These are phyloP conservation scores for Apiospora koreana DNA, from an alignment of 2,329 filamentous ascomycete species.

Conservation along the genomic window DNA sequence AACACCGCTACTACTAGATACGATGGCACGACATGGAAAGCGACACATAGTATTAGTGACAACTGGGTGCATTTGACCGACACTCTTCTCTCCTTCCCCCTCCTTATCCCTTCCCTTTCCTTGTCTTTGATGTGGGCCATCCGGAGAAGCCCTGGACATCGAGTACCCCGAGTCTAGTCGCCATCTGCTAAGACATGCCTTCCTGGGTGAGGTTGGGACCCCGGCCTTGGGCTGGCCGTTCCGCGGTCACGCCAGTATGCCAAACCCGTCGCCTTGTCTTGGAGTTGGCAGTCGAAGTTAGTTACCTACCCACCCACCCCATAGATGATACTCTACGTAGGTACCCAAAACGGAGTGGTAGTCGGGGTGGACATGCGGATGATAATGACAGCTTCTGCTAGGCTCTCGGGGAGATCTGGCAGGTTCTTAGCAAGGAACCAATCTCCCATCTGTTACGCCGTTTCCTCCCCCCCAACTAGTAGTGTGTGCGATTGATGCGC, in stretches of 20 bases:
- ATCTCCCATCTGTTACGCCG: neutral
- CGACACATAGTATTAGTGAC: neutral
- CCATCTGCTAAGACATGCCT: conserved; percentile 1
- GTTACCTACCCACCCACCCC: neutral
- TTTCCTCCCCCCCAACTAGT: neutral
- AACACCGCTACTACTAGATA: neutral
- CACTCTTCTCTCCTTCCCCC: neutral
- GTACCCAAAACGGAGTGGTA: neutral
- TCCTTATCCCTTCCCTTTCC: neutral
- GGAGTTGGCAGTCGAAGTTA: neutral
- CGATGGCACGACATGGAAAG: neutral
- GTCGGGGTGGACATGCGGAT: neutral
- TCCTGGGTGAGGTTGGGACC: conserved; percentile 3
- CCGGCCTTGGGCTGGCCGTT: neutral
- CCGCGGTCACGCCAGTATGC: neutral
- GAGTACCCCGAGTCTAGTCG: neutral
- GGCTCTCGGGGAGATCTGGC: neutral
- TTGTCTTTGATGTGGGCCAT: neutral
- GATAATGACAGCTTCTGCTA: neutral
- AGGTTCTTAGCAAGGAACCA: neutral
- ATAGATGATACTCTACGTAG: neutral
- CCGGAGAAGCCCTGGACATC: neutral
- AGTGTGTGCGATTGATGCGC: neutral
- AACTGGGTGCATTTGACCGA: neutral
- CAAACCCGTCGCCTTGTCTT: conserved; percentile 1